Evolutionary conservation across 805 yeast species (phyloP), one percentile per base, ranked within the genome.

Genomic region (Hanseniaspora vineae): DNA sequence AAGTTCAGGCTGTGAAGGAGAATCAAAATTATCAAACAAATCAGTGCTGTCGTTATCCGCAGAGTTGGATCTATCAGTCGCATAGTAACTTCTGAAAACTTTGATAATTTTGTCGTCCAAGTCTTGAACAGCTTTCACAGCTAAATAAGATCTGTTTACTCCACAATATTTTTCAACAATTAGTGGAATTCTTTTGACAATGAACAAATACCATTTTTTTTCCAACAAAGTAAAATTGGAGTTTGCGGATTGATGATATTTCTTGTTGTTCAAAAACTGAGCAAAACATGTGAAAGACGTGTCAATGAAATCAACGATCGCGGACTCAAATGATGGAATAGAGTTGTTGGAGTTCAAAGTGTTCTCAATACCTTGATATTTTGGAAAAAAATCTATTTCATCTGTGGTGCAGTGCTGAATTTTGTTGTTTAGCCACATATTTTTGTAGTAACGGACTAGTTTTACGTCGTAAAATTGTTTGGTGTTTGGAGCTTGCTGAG

Each of bases 111-210:
- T 58, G 32, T 59, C 55, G 46, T 62, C 63, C 15, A 60, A 52
- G 14, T 54, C 54, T 35, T 58, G 61, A 23, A 62, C 46, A 3
- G 64, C 58, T 19, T 50, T 56, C 1, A 54, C 50, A 6, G 59
- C 54, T 31, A 56, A 50, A 15, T 59, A 59, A 31, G 62, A 59
- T 42, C 52, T 57, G 13, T 53, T 52, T 3, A 61, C 51, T 37
- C 50, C 53, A 2, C 56, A 48, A 44, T 56, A 55, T 13, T 64
- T 61, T 42, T 60, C 54, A 15, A 77, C 62, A 1, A 75, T 51
- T 3, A 72, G 54, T 2, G 82, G 81, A 4, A 77, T 56, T 39
- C 69, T 66, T 50, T 72, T 73, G 3, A 65, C 55, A 10, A 76
- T 59, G 50, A 75, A 76, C 1, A 68, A 55, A 23, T 64, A 65